Conservation (phyloP, 441 rosid species). For the Gossypium davidsonii region DNA sequence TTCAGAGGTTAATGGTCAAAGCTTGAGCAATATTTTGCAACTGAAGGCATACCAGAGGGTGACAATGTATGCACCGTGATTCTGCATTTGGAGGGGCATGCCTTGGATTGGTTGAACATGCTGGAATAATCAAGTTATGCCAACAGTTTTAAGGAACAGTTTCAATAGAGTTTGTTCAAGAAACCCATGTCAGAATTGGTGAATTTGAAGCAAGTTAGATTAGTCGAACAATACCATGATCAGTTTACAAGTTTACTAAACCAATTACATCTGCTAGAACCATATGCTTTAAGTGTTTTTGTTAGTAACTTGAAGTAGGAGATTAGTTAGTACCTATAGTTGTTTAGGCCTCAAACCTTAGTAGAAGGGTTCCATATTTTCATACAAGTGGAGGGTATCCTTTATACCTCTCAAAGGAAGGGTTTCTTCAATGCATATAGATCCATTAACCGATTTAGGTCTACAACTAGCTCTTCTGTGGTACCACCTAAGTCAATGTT, state of each 20-base stretch:
- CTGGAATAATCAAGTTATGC: too few species aligned
- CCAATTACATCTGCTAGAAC: neutral
- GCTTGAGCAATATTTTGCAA: too few species aligned
- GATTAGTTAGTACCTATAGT: neutral
- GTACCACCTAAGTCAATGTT: neutral
- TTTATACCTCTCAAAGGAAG: neutral
- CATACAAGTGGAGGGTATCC: neutral
- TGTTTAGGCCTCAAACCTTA: neutral
- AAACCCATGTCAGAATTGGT: neutral
- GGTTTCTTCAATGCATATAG: neutral
- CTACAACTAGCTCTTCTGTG: too few species aligned
- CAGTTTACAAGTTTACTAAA: neutral
- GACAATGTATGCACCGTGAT: too few species aligned
- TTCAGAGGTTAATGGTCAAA: too few species aligned
- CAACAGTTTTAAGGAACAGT: too few species aligned
- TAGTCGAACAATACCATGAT: neutral
- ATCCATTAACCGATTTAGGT: neutral
- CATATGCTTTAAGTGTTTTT: neutral
- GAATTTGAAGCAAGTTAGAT: neutral
- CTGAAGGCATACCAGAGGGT: too few species aligned
- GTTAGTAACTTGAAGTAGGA: neutral
- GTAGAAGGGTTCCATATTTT: neutral
- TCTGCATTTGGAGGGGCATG: too few species aligned
- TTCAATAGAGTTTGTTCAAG: too few species aligned
- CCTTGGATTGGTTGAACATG: too few species aligned